Evolutionary conservation across 257 asterid genomes (phyloP).

Genomic region (Ballota nigra): DNA sequence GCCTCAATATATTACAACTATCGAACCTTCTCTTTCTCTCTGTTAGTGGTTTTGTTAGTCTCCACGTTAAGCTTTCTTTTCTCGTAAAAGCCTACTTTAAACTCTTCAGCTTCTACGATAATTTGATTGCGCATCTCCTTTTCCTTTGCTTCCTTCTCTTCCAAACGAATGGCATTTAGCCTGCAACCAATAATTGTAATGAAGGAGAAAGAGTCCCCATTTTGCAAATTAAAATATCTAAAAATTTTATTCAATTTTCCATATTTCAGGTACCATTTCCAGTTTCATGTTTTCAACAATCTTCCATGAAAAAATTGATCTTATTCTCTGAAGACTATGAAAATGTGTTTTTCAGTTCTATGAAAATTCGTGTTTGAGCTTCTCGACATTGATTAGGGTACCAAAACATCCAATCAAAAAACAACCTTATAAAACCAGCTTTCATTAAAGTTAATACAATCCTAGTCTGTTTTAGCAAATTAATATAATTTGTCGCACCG

Average conservation of each 20-base stretch:
- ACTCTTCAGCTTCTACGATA: conserved; percentile 79
- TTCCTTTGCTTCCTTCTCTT: conserved; percentile 94
- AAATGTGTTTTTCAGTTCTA: neutral
- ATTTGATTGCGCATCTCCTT: conserved; percentile 83
- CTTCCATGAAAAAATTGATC: neutral
- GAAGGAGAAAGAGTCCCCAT: neutral
- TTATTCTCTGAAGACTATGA: neutral
- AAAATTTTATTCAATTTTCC: neutral
- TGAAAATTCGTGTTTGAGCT: neutral
- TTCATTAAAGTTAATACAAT: neutral
- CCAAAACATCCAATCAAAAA: neutral
- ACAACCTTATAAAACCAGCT: neutral
- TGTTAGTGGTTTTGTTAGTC: conserved; percentile 67
- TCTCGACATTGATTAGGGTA: neutral
- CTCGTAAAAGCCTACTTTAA: conserved; percentile 71
- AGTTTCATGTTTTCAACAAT: neutral
- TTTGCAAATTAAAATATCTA: neutral
- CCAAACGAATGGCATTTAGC: conserved; percentile 82
- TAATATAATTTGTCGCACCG: neutral
- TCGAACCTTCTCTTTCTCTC: conserved; percentile 83
- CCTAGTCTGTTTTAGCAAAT: neutral
- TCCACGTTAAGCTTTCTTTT: conserved; percentile 71
- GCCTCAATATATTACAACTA: neutral
- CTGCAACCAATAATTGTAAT: conserved; percentile 40
- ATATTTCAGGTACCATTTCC: neutral